Base-by-base conservation (phyloP, 352 stramenopile genomes). In the Aphanomyces stellatus region DNA sequence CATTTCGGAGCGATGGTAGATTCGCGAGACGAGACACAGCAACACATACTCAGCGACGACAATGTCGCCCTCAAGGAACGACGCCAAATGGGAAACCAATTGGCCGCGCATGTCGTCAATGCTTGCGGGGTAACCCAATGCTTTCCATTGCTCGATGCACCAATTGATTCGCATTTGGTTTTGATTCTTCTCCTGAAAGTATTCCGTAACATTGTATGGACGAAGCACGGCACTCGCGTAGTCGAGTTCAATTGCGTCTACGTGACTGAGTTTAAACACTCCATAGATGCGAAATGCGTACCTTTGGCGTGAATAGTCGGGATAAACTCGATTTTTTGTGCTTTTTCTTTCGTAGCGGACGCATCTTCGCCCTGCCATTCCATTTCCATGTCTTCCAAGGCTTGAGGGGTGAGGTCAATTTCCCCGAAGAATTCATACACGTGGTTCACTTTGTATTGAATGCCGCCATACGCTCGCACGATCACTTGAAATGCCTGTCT, bases 351-450 rank as follows among this genome's bases (percentile, higher is more conserved):
- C 1, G 62, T 62, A 2, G 71, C 72, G 7, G 75, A 66, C 17
- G 17, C 53, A 25, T 71, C 46, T 72, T 15, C 64, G 53, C 48
- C 43, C 62, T 37, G n/a, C 49, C 25, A 64, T 56, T 11, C 69
- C 51, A 74, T 68, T 27, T 70, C 68, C 22, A 33, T 71, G 37
- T 76, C 71, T 24, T 46, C 42, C 1, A 77, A 57, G 1, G 71
- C 74, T 0, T 79, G 48, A 2, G 89, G 77, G 51, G 85, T 74
- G 19, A 91, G 61, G 60, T 93, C 85, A 28, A 91, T 71, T 19
- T 89, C 76, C 13, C 82, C 85, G 2, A 88, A 71, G 63, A 93
- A 93, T 60, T 93, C 85, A 31, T 91, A 93, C 17, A 82, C 75
- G 56, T 90, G 81, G 72, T 93, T 93, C 51, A 93, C 82, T 62